Base-by-base conservation (phyloP, 371 early-diverging fungal species). In the Blakeslea trispora region DNA sequence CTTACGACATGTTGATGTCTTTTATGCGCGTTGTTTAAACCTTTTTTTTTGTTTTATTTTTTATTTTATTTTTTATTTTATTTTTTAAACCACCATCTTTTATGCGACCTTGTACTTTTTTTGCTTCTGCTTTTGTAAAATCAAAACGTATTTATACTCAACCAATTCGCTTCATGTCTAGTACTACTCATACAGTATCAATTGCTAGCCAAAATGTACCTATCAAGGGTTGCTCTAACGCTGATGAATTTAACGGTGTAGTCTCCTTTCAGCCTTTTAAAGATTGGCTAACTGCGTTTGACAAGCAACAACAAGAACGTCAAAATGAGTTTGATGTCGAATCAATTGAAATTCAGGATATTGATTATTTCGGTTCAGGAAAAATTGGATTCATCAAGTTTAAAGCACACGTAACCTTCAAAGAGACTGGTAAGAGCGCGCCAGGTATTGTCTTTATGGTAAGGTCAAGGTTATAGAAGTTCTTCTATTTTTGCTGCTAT, bases 361-460 rank as follows among this genome's bases (percentile, higher is more conserved):
- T 87, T 7, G 93, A 91, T 55, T 66, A 77, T 23, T 93, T 93
- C 68, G 75, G 79, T 5, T 53, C 69, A 0, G 72, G 75, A 5
- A 81, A 83, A 1, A 65, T 91, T 53, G 93, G 94, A 5, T 94
- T 94, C 57, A 61, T 88, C 10, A 92, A 94, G 64, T 81, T 92
- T 44, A 67, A 77, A 39, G 80, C 84, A 4, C 76, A 86, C 40
- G 91, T 82, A 0, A 55, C 66, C 13, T 68, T 72, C 5, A 62
- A 63, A 19, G 77, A 82, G 14, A 71, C 77, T 5, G 82, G 81
- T 2, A 76, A 74, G 47, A 73, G 55, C 28, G 74, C 87, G 0
- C 93, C 93, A 0, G 93, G 93, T 0, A 78, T 91, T 23, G 83
- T 90, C 32, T 94, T 94, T 64, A 83, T 91, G 85, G 88, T 86